A percentile compares a stretch with the other conserved stretches of the same genome.
phyloP scores from a whole-genome alignment of 1,284 basidiomycete species.

The Trametes sp. region DNA sequence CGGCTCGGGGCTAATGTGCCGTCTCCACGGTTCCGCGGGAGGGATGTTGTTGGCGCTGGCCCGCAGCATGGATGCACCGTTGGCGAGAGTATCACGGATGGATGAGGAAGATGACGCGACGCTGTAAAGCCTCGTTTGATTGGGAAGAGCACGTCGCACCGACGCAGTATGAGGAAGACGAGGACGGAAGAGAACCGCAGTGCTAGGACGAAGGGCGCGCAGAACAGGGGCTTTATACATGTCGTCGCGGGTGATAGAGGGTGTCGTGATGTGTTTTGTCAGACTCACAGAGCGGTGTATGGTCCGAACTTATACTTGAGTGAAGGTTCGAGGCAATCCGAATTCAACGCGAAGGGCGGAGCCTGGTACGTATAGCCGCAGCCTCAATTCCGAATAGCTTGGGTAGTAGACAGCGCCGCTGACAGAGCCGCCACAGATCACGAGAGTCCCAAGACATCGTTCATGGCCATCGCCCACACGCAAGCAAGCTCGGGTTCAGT shows the following conservation, averaged over 20 bases:
- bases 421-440: conserved; percentile 6
- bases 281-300: not conserved
- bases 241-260: not conserved
- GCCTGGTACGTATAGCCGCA: conserved; percentile 10
- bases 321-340: conserved; percentile 8
- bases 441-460: not conserved
- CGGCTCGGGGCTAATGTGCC: conserved; percentile 34
- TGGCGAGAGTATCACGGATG: not conserved
- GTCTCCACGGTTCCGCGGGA: conserved; percentile 37
- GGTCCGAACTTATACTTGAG: conserved; percentile 6
- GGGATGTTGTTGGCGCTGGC: conserved; percentile 23
- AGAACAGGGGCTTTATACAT: not conserved
- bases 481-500: not conserved
- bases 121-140: not conserved
- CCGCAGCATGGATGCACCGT: conserved; percentile 15
- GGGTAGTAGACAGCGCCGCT: conserved; percentile 6
- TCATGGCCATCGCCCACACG: not conserved
- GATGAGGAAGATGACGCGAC: not conserved
- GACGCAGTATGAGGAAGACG: not conserved
- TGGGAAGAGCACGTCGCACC: not conserved
- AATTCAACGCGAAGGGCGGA: conserved; percentile 1
- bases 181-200: not conserved
- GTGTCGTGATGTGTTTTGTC: not conserved
- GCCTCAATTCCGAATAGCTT: conserved; percentile 29
- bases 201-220: not conserved